Base-by-base conservation (phyloP, 2,329 filamentous ascomycete species). In the Tolypocladium ophioglossoides region DNA sequence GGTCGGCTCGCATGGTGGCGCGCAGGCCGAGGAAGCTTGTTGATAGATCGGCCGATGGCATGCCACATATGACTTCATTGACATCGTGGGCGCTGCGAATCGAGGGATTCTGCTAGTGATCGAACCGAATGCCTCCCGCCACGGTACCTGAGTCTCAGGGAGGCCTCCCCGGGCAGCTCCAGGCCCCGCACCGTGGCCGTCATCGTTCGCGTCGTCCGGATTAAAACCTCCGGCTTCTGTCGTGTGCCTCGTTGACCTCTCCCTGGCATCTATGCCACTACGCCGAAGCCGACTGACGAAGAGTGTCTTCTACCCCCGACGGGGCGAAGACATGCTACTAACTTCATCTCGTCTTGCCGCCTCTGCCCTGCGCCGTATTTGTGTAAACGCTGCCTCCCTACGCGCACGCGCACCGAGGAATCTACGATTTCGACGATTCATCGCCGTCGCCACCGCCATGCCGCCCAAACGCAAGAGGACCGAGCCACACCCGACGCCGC, bases 401-500 rank as follows among this genome's bases (percentile, higher is more conserved):
- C 41, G 24, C 24, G 2, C 9, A 22, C 41, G 10, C 10, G 14
- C 14, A 4, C 24, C 22, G 41, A 18, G 22, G 8, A 16, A 14
- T 46, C 14, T 24, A 10, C 24, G 24, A 18, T 22, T 4, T 46
- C 24, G 14, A 30, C 41, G 12, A 8, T 37, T 22, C 50, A 6
- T 52, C 30, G 44, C 34, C 35, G 34, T n/a, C 22, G 40, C 11
- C 38, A 24, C 39, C 27, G 54, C 35, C 12, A 76, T 75, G 73
- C 63, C 64, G 2, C 41, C 66, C 4, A 76, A 75, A 58, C 67
- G 73, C 50, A 74, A 72, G 58, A 69, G 66, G 53, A 51, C 44
- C 10, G 61, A 53, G 7, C 53, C 56, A 12, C 61, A 64, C n/a
- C 58, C 60, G 12, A 22, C 50, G 27, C 57, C 61, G 16, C 54